Evolutionary conservation across 805 yeast species (phyloP).

Genomic region (Alloascoidea africana): DNA sequence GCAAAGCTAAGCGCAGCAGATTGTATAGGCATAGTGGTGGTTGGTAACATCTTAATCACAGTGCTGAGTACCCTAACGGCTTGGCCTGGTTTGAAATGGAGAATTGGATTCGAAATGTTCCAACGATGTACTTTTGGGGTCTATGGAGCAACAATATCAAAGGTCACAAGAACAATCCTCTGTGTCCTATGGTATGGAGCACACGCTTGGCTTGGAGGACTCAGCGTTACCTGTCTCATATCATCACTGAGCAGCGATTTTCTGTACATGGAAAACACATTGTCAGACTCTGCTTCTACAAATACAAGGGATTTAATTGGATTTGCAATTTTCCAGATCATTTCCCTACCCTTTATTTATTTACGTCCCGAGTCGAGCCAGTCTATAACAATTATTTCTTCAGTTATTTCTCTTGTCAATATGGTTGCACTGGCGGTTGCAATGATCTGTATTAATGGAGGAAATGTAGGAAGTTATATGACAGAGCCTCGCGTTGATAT

Average conservation of each 20-base stretch:
- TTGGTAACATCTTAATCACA: too few species aligned
- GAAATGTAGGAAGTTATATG: conserved; percentile 10
- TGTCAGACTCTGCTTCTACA: too few species aligned
- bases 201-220: conserved; percentile 32
- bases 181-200: conserved; percentile 31
- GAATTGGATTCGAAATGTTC: conserved; percentile 31
- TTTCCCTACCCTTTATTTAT: conserved; percentile 24
- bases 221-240: conserved; percentile 22
- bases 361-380: conserved; percentile 16
- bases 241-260: too few species aligned
- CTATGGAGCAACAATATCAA: conserved; percentile 27
- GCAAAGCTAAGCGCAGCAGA: too few species aligned
- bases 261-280: too few species aligned
- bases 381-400: conserved; percentile 19
- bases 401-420: conserved; percentile 22
- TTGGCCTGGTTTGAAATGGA: conserved; percentile 32
- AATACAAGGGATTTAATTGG: conserved; percentile 25
- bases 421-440: conserved; percentile 11
- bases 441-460: too few species aligned
- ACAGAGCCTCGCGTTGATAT: too few species aligned
- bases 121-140: conserved; percentile 31
- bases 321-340: conserved; percentile 27
- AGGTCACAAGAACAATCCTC: conserved; percentile 26
- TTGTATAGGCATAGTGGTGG: too few species aligned
- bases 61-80: too few species aligned